These are phyloP conservation scores for Paratinospora sagittata DNA, from an alignment of 164 flowering plant genomes.

Conservation along the genomic window DNA sequence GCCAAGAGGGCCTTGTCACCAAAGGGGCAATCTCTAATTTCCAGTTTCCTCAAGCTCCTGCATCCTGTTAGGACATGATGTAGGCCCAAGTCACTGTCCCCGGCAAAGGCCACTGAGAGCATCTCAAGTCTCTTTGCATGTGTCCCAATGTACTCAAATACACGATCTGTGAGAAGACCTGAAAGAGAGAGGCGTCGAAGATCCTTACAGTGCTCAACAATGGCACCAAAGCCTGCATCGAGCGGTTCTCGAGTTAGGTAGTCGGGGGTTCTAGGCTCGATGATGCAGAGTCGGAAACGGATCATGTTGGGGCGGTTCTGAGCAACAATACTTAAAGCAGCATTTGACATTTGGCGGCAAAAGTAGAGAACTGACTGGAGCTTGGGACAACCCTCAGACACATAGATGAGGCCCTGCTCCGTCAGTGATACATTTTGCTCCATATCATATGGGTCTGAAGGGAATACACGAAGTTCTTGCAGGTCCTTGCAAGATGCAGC, in stretches of 20 bases:
- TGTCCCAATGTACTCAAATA: constrained; percentile 65
- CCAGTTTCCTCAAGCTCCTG: constrained; percentile 68
- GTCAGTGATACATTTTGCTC: constrained; percentile 58
- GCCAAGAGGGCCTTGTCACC: constrained; percentile 87
- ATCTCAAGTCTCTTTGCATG: constrained; percentile 72
- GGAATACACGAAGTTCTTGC: constrained; percentile 71
- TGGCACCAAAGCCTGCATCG: constrained; percentile 81
- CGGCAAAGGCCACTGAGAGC: constrained; percentile 94
- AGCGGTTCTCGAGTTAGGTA: constrained; percentile 66
- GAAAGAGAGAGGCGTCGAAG: constrained; percentile 75
- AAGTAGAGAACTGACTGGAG: constrained; percentile 83
- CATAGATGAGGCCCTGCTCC: constrained; percentile 69
- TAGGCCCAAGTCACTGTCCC: constrained; percentile 74
- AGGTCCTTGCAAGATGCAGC: constrained; percentile 63
- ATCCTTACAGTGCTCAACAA: constrained; percentile 67
- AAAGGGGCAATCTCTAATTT: constrained; percentile 88
- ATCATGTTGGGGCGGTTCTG: constrained; percentile 60
- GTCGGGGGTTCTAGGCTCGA: constrained; percentile 73
- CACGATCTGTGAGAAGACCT: constrained; percentile 74
- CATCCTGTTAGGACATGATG: constrained; percentile 82
- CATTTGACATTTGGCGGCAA: constrained; percentile 89
- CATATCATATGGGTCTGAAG: constrained; percentile 58
- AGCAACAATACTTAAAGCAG: constrained; percentile 63
- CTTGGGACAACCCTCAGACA: constrained; percentile 73
- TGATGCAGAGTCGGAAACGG: constrained; percentile 84